phyloP scores from a whole-genome alignment of 139 green algal genomes.

The Zygnema cylindricum region DNA sequence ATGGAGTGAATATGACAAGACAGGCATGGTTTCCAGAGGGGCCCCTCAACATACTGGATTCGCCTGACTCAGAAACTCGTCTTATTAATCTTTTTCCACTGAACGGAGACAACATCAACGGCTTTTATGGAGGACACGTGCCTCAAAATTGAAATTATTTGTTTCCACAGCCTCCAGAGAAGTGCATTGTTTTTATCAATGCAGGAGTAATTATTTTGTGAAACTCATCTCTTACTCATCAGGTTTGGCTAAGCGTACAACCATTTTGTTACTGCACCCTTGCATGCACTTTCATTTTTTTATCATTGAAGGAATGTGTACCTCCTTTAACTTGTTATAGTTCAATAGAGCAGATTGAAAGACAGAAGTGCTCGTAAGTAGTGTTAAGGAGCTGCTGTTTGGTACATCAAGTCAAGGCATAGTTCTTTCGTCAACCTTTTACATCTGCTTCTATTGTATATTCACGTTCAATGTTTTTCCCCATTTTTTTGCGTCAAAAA shows the following conservation, averaged over 20 bases:
- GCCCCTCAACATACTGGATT: slow-evolving; percentile 10
- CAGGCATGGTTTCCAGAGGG: slow-evolving; percentile 28
- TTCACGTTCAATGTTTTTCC: too few species aligned
- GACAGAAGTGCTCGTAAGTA: not conserved
- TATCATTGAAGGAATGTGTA: not conserved
- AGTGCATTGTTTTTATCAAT: slow-evolving; percentile 1
- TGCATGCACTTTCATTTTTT: too few species aligned
- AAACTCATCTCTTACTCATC: not conserved
- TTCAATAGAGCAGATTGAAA: not conserved
- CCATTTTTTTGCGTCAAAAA: not conserved
- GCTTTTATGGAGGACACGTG: not conserved
- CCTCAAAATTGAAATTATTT: not conserved
- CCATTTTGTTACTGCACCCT: not conserved
- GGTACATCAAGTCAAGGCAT: not conserved
- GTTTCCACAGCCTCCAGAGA: not conserved
- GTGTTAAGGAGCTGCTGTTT: not conserved
- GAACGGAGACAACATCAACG: slow-evolving; percentile 12
- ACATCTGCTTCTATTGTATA: too few species aligned
- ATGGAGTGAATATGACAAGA: not conserved
- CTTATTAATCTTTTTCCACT: slow-evolving; percentile 27
- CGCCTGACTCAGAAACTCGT: not conserved
- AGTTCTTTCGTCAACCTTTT: too few species aligned
- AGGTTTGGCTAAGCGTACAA: not conserved
- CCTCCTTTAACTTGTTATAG: not conserved
- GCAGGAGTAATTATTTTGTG: slow-evolving; percentile 4